phyloP scores from a whole-genome alignment of 1,139 yeast species.

The Taphrina wiesneri region DNA sequence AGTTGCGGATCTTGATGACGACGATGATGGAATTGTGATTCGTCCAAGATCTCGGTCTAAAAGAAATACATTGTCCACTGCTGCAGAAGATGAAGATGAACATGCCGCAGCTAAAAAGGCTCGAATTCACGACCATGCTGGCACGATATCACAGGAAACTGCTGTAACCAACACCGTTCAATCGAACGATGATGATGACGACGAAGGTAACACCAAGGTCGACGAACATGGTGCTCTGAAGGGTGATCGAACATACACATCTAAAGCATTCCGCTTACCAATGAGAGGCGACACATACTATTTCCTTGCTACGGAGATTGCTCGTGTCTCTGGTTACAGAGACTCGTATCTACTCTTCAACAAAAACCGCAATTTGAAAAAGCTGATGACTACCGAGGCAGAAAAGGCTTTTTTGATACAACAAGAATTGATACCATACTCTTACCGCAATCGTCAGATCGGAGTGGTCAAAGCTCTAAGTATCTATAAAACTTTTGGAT shows the following conservation, averaged over 20 bases:
- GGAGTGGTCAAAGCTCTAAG: conserved; percentile 64
- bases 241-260: conserved; percentile 60
- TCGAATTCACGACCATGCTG: not conserved
- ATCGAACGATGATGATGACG: conserved; percentile 47
- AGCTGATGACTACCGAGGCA: conserved; percentile 58
- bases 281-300: conserved; percentile 55
- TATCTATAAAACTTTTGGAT: conserved; percentile 71
- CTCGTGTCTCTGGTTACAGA: conserved; percentile 62
- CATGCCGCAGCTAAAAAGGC: conserved; percentile 7
- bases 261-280: conserved; percentile 62
- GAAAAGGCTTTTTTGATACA: conserved; percentile 63
- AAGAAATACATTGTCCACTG: conserved; percentile 18
- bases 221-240: conserved; percentile 57
- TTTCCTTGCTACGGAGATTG: conserved; percentile 70
- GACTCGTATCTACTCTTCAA: conserved; percentile 67
- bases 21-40: conserved; percentile 4
- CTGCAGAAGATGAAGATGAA: conserved; percentile 36
- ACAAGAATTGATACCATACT: conserved; percentile 59
- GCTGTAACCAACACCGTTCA: not conserved
- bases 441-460: conserved; percentile 66
- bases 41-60: conserved; percentile 26
- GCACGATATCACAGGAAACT: not conserved
- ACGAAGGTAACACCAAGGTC: conserved; percentile 59
- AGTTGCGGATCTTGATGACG: conserved; percentile 45
- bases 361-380: conserved; percentile 60